Evolutionary conservation across 1,284 basidiomycete species (phyloP).

Genomic region (Wallemia ichthyophaga): DNA sequence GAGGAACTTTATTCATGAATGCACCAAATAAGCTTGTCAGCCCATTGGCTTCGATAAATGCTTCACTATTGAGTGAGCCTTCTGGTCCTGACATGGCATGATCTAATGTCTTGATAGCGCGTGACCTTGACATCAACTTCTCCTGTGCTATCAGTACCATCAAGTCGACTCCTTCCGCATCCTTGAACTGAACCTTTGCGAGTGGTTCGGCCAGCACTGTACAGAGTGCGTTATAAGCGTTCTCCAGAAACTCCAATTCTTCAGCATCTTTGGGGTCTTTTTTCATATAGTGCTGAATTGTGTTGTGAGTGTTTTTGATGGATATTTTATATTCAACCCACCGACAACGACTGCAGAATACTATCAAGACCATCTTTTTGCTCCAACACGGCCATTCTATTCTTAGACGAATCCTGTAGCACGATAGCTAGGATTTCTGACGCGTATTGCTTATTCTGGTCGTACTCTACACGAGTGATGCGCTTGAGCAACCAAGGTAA

Average conservation of each 20-base stretch:
- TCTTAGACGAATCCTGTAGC: conserved; percentile 36
- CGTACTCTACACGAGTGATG: conserved; percentile 37
- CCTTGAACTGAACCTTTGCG: conserved; percentile 49
- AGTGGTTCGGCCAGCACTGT: conserved; percentile 41
- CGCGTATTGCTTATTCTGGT: conserved; percentile 61
- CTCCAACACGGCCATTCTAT: conserved; percentile 28
- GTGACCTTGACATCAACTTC: conserved; percentile 42
- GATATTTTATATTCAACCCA: too few relatives aligned
- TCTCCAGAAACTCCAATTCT: conserved; percentile 91
- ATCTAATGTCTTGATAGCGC: conserved; percentile 67
- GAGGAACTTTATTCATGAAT: conserved; percentile 41
- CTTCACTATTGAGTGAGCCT: conserved; percentile 44
- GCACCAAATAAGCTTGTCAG: conserved; percentile 63
- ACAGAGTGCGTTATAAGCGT: conserved; percentile 67
- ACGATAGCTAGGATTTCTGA: conserved; percentile 70
- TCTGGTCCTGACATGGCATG: conserved; percentile 57
- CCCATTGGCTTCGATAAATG: conserved; percentile 61
- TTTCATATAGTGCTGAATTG: conserved; percentile 46
- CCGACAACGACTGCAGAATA: conserved; percentile 45
- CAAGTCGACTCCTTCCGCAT: conserved; percentile 78
- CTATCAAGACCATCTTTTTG: conserved; percentile 48
- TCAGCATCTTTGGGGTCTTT: conserved; percentile 55
- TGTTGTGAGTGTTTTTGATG: too few relatives aligned
- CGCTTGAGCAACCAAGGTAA: conserved; percentile 51
- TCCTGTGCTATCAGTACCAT: conserved; percentile 36